Conservation (phyloP, 805 yeast species). For the Candida sonorensis region DNA sequence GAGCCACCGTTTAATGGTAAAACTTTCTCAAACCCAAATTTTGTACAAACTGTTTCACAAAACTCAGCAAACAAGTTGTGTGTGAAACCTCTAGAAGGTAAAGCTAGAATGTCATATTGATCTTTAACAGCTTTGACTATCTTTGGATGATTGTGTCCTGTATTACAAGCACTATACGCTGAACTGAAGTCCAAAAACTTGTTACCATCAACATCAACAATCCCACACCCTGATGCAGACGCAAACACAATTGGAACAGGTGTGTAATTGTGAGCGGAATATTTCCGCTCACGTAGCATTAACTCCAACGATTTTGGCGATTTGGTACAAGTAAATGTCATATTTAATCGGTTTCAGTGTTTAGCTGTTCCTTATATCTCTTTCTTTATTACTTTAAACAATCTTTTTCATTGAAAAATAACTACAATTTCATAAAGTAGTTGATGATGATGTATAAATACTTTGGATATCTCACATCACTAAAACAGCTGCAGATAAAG, state of each 20-base stretch:
- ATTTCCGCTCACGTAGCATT: constrained; percentile 14
- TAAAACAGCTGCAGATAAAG: too few species aligned
- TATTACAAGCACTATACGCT: constrained; percentile 23
- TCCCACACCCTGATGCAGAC: constrained; percentile 15
- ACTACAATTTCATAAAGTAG: too few species aligned
- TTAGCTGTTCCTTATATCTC: too few species aligned
- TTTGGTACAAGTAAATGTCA: constrained; percentile 10
- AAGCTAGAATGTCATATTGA: constrained; percentile 25
- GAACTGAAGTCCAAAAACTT: constrained; percentile 21
- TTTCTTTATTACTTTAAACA: too few species aligned
- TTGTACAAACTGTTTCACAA: constrained; percentile 22
- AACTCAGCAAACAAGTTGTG: constrained; percentile 19
- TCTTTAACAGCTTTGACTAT: constrained; percentile 25
- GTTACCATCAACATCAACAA: constrained; percentile 22
- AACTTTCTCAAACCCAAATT: constrained; percentile 23
- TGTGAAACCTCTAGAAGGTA: constrained; percentile 24
- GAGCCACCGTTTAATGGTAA: constrained; percentile 29
- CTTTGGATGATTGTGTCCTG: constrained; percentile 24
- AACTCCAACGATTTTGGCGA: constrained; percentile 14
- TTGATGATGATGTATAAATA: too few species aligned
- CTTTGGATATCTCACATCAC: too few species aligned
- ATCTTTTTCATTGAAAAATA: too few species aligned
- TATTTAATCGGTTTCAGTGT: constrained; percentile 1
- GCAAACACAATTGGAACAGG: constrained; percentile 23
- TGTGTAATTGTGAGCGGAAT: constrained; percentile 24